Conservation (phyloP, 2,329 filamentous ascomycete species). For the Chrysoporthe puriensis region DNA sequence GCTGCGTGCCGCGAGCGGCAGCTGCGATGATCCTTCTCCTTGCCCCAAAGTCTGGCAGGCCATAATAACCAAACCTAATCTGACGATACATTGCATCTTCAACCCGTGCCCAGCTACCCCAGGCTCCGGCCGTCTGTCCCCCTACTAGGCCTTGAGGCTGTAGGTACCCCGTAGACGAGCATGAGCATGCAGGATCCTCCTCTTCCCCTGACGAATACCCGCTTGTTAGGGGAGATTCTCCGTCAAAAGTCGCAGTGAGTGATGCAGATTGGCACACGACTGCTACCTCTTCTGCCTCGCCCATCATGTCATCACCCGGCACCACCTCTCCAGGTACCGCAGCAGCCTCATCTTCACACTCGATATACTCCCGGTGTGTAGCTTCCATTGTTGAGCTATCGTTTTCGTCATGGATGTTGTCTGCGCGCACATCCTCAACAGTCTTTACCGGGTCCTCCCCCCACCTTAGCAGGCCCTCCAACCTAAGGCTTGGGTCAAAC, state of each 20-base stretch:
- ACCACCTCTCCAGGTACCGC: neutral
- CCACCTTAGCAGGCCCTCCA: slow-evolving; percentile 36
- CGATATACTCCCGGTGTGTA: neutral
- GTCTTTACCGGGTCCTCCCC: slow-evolving; percentile 12
- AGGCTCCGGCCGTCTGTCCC: neutral
- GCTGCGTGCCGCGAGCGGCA: neutral
- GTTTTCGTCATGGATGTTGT: neutral
- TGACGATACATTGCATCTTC: slow-evolving; percentile 12
- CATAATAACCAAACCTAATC: slow-evolving; percentile 23
- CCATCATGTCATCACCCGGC: neutral
- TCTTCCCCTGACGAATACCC: slow-evolving; percentile 16
- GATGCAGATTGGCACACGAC: neutral
- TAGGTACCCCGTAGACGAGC: slow-evolving; percentile 1
- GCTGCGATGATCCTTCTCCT: slow-evolving; percentile 12
- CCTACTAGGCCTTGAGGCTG: slow-evolving; percentile 7
- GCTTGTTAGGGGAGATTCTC: neutral
- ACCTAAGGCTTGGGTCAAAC: slow-evolving; percentile 46
- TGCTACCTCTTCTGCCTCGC: neutral
- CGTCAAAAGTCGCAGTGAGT: neutral
- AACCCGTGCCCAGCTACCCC: slow-evolving; percentile 12
- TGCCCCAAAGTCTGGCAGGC: slow-evolving; percentile 22
- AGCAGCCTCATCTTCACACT: neutral
- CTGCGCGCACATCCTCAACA: neutral
- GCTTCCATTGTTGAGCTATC: neutral
- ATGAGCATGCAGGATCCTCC: neutral